Evolutionary conservation across 371 early-diverging fungal species (phyloP).

Genomic region (Cladochytrium tenue): DNA sequence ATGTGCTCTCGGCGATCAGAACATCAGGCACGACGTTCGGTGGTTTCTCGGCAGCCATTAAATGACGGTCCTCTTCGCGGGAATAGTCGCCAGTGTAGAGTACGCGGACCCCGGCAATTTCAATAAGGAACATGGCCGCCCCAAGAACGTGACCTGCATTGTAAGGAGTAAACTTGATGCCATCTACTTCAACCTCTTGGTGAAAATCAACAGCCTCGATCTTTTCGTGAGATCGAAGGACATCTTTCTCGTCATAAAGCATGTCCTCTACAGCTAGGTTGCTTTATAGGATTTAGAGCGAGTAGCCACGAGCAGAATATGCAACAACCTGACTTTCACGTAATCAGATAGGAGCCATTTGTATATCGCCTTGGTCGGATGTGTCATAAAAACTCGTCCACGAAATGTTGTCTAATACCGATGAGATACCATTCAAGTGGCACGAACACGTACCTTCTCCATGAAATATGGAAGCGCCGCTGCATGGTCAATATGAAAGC

Average conservation of each 20-base stretch:
- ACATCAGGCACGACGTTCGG: constrained; percentile 81
- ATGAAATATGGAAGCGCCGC: constrained; percentile 98
- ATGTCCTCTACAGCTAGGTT: constrained; percentile 85
- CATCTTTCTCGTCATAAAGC: constrained; percentile 95
- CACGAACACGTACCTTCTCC: constrained; percentile 73
- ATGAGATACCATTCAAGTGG: not conserved
- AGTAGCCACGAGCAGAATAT: too few relatives aligned
- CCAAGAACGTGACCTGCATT: constrained; percentile 99
- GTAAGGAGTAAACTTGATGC: constrained; percentile 94
- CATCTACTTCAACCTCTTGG: constrained; percentile 94
- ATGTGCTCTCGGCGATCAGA: constrained; percentile 98
- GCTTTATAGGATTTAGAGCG: too few relatives aligned
- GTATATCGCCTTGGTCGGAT: constrained; percentile 99
- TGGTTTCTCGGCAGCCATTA: constrained; percentile 98
- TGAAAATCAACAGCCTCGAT: constrained; percentile 99
- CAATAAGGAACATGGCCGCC: constrained; percentile 99
- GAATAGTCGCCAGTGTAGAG: constrained; percentile 99
- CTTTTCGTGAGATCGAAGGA: constrained; percentile 86
- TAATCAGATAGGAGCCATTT: constrained; percentile 98
- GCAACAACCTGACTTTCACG: constrained; percentile 81
- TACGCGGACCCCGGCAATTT: constrained; percentile 94
- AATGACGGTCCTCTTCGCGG: constrained; percentile 99
- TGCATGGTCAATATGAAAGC: constrained; percentile 99
- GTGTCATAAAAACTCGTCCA: constrained; percentile 99
- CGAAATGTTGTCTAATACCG: constrained; percentile 84